phyloP scores from a whole-genome alignment of 1,284 basidiomycete genomes.

The Puccinia hordei region DNA sequence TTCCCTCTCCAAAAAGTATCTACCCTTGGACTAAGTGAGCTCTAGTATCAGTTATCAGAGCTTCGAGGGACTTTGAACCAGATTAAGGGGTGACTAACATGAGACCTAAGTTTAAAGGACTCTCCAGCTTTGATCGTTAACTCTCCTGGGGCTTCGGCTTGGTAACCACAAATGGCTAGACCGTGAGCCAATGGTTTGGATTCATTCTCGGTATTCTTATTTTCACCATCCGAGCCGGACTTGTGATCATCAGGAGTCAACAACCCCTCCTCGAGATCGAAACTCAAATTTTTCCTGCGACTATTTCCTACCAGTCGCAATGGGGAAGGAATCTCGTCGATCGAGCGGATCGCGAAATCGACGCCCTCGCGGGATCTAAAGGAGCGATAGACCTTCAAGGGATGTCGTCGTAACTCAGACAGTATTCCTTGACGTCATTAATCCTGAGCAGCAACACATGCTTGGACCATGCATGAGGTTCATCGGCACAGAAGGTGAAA shows the following conservation, averaged over 20 bases:
- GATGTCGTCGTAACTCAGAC: slow-evolving; percentile 45
- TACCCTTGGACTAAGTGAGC: slow-evolving; percentile 21
- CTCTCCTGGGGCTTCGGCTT: slow-evolving; percentile 20
- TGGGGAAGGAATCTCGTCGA: slow-evolving; percentile 47
- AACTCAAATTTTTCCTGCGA: slow-evolving; percentile 20
- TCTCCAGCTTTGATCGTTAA: slow-evolving; percentile 46
- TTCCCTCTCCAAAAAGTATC: slow-evolving; percentile 45
- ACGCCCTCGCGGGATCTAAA: slow-evolving; percentile 43
- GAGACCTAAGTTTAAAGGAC: slow-evolving; percentile 29
- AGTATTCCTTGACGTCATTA: slow-evolving; percentile 34
- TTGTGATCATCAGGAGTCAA: neutral
- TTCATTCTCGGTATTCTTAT: neutral
- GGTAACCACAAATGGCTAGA: slow-evolving; percentile 43
- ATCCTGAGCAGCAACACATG: slow-evolving; percentile 43
- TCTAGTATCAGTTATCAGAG: neutral
- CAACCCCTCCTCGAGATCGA: slow-evolving; percentile 12
- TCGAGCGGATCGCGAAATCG: slow-evolving; percentile 48
- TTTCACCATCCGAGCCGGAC: neutral
- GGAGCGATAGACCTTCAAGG: slow-evolving; percentile 49
- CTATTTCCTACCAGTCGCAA: slow-evolving; percentile 12
- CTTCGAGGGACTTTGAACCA: neutral
- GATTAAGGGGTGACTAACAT: neutral
- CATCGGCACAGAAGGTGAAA: slow-evolving; percentile 27
- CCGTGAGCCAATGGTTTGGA: slow-evolving; percentile 17
- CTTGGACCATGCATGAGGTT: slow-evolving; percentile 43